Evolutionary conservation across 1,284 basidiomycete genomes (phyloP).

Genomic region (Leccinum pseudoinsigne): DNA sequence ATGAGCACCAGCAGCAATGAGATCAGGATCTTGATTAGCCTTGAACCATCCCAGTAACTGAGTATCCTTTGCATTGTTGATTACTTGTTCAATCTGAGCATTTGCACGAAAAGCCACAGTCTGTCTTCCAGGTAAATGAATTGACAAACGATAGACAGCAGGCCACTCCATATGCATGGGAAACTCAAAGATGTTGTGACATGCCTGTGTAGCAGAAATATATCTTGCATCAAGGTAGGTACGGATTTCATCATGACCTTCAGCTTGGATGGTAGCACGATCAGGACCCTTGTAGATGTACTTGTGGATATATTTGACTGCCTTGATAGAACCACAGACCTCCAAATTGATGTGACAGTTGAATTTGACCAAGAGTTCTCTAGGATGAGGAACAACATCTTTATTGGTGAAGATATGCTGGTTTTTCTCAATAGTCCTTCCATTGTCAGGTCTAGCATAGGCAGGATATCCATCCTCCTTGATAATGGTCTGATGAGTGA

Average conservation of each 20-base stretch:
- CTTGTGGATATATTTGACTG: too few species aligned
- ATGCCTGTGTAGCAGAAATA: slow-evolving; percentile 9
- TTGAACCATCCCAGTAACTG: slow-evolving; percentile 39
- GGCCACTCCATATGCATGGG: slow-evolving; percentile 20
- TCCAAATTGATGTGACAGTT: too few species aligned
- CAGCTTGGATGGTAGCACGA: slow-evolving; percentile 19
- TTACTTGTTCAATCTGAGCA: slow-evolving; percentile 12
- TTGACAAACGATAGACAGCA: slow-evolving; percentile 13
- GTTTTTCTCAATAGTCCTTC: too few species aligned
- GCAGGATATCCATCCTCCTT: too few species aligned
- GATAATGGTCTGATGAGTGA: too few species aligned
- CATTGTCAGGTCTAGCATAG: too few species aligned
- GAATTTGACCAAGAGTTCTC: too few species aligned
- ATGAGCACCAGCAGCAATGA: slow-evolving; percentile 29
- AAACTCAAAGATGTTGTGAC: slow-evolving; percentile 23
- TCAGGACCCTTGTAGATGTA: slow-evolving; percentile 42
- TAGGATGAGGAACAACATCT: too few species aligned
- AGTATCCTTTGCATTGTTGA: slow-evolving; percentile 8
- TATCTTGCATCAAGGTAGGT: neutral
- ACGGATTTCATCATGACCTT: neutral
- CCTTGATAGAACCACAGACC: too few species aligned
- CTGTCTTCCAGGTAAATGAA: slow-evolving; percentile 32
- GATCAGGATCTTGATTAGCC: slow-evolving; percentile 34
- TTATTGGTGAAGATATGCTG: too few species aligned
- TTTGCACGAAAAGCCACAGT: slow-evolving; percentile 35